These are phyloP conservation scores for Xerocomus spinulosus DNA, from an alignment of 768 basidiomycete species.

Conservation along the genomic window DNA sequence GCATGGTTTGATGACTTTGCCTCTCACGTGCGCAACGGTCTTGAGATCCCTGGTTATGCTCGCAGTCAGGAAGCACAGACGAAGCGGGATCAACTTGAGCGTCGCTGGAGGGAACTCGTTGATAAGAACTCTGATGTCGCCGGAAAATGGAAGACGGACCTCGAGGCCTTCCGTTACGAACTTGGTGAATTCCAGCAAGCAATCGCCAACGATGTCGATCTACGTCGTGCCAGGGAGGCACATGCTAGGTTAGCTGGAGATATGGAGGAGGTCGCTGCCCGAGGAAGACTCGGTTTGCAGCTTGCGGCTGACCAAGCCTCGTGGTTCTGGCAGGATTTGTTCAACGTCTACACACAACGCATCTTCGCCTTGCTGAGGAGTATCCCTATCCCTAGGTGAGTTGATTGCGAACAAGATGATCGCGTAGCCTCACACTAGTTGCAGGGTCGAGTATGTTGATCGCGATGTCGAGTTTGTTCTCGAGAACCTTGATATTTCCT, in stretches of 20 bases:
- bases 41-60: constrained; percentile 50
- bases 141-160: constrained; percentile 48
- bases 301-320: constrained; percentile 55
- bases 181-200: constrained; percentile 42
- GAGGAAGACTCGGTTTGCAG: constrained; percentile 41
- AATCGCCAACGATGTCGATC: constrained; percentile 45
- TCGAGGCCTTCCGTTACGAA: constrained; percentile 44
- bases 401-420: not conserved
- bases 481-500: constrained; percentile 68
- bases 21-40: constrained; percentile 38
- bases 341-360: constrained; percentile 73
- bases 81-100: constrained; percentile 42
- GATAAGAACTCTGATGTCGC: constrained; percentile 41
- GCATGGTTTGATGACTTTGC: constrained; percentile 55
- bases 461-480: constrained; percentile 66
- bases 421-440: not conserved
- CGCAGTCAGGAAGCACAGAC: constrained; percentile 42
- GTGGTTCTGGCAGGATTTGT: constrained; percentile 80
- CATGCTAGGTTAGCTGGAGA: constrained; percentile 47
- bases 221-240: constrained; percentile 43
- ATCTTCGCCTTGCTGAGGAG: constrained; percentile 48
- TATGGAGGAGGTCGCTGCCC: constrained; percentile 37
- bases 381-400: constrained; percentile 66
- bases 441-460: constrained; percentile 69
- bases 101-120: constrained; percentile 47